Base-by-base conservation (phyloP, 2,329 filamentous ascomycete genomes). In the Lachnellula hyalina region DNA sequence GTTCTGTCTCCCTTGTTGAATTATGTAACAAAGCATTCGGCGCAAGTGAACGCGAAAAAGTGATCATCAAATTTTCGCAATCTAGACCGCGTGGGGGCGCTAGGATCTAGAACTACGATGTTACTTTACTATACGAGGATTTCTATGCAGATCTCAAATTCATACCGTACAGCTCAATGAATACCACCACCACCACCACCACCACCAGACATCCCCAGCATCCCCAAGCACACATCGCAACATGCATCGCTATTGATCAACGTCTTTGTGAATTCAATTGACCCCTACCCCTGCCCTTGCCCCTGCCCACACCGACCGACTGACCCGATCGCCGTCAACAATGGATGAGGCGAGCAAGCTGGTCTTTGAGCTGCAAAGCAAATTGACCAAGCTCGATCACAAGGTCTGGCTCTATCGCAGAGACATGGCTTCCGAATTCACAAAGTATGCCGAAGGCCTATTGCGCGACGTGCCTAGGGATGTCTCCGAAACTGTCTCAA, bases 361-460 rank as follows among this genome's bases (percentile, higher is more conserved):
- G 12, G 64, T 68, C 8, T 55, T 51, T 14, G 65, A 67, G 54
- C 63, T 68, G 7, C 62, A 65, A 25, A 47, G 49, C 23, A 67
- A 67, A 52, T 64, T 68, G 82, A 60, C 71, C 70, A 64, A 82
- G 63, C 78, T 85, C 51, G 79, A 85, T 65, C 71, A 73, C 66
- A 79, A 78, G 67, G 80, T 85, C 64, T 75, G 73, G 57, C 72
- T 75, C 57, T 83, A 81, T 70, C 80, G 78, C 61, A 76, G 75
- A 66, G 77, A 81, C 59, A 77, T 84, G 75, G 74, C 78, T 50
- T 68, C 73, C 60, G 79, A 84, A 63, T 86, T 84, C 65, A 72
- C 77, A 54, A 75, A 74, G 60, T 79, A 82, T 70, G 77, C 77
- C 58, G 74, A 75, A 53, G 70, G 75, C 49, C 70, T 81, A 54